Conservation (phyloP, 1,139 yeast species). For the Yamadazyma blattariae region DNA sequence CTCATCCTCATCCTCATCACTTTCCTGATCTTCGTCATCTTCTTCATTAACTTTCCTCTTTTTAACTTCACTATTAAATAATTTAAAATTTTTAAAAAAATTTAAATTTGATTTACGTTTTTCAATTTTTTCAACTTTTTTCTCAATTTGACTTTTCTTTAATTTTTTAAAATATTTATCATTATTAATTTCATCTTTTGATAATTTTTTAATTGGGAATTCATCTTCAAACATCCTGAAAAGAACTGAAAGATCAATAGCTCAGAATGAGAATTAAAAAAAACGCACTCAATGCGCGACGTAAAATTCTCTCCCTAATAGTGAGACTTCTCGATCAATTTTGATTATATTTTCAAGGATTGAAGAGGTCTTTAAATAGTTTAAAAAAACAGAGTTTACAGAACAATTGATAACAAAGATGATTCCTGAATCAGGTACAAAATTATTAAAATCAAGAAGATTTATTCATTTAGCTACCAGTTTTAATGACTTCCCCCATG, state of each 20-base stretch:
- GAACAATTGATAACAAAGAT: too few species aligned
- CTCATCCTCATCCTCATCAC: too few species aligned
- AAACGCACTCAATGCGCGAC: too few species aligned
- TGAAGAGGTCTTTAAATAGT: too few species aligned
- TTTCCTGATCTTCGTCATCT: neutral
- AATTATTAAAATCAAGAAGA: constrained; percentile 54
- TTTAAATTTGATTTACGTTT: constrained; percentile 2
- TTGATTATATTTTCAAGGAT: too few species aligned
- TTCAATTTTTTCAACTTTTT: constrained; percentile 3
- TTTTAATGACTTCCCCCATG: constrained; percentile 68
- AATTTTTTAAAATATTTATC: constrained; percentile 7
- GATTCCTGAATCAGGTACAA: constrained; percentile 56
- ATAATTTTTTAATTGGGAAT: constrained; percentile 9
- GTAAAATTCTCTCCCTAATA: too few species aligned
- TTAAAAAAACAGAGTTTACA: too few species aligned
- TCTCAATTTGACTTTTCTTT: constrained; percentile 1
- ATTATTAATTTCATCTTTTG: constrained; percentile 4
- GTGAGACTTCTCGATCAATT: too few species aligned
- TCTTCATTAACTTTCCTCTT: neutral
- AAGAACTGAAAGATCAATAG: too few species aligned
- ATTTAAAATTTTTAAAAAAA: constrained; percentile 8
- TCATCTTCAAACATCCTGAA: constrained; percentile 8
- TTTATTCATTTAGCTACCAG: constrained; percentile 84
- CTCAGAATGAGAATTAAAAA: too few species aligned
- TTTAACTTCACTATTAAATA: constrained; percentile 4